Conservation (phyloP, 208 protist genomes). For the Angomonas deanei region DNA sequence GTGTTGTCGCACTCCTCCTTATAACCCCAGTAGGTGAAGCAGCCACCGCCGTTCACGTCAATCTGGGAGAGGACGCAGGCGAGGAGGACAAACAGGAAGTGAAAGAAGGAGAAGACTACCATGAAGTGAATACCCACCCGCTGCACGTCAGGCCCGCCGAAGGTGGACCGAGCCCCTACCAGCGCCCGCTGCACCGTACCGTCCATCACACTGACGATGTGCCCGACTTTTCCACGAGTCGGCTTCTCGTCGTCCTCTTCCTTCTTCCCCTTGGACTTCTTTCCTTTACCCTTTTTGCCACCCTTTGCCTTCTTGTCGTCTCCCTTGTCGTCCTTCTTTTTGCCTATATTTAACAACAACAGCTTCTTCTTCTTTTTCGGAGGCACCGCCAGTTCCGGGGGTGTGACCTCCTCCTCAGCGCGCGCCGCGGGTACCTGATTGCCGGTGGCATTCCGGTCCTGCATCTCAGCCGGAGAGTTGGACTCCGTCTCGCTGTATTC, state of each 20-base stretch:
- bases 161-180: constrained; percentile 3
- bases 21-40: constrained; percentile 82
- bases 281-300: background rate
- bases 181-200: constrained; percentile 8
- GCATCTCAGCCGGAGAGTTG: background rate
- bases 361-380: background rate
- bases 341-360: background rate
- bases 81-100: constrained; percentile 62
- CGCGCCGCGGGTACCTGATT: background rate
- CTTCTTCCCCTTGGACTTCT: constrained; percentile 12
- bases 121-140: constrained; percentile 39
- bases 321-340: background rate
- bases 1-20: constrained; percentile 55
- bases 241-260: background rate
- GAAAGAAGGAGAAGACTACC: constrained; percentile 25
- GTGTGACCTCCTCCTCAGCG: background rate
- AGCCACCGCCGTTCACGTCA: constrained; percentile 49
- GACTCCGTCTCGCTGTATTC: background rate
- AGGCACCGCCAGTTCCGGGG: background rate
- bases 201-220: constrained; percentile 8
- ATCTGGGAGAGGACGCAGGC: constrained; percentile 62
- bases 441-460: background rate
- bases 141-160: constrained; percentile 27
- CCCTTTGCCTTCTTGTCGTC: constrained; percentile 12
- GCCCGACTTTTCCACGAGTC: background rate